Evolutionary conservation across 441 rosid genomes (phyloP).

Genomic region (Bocquillonia castaneifolia): DNA sequence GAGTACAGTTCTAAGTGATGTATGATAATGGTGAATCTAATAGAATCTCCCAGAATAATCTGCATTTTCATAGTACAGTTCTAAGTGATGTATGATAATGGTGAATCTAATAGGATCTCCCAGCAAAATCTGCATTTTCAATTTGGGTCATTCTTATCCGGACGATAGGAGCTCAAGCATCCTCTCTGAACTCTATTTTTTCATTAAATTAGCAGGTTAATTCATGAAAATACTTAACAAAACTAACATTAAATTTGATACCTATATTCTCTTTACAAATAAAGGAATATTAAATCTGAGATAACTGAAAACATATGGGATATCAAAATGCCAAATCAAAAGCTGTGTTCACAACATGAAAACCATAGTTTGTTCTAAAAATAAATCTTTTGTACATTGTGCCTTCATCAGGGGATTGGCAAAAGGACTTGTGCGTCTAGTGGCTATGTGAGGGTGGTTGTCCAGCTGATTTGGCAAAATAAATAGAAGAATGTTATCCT

Average conservation of each 20-base stretch:
- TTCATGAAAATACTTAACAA: not conserved
- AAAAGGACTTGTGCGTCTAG: not conserved
- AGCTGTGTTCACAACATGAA: not conserved
- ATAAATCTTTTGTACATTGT: not conserved
- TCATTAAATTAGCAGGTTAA: not conserved
- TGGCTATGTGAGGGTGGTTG: not conserved
- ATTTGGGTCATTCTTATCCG: not conserved
- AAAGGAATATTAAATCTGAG: not conserved
- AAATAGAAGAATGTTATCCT: not conserved
- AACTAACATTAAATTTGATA: not conserved
- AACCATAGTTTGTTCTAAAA: not conserved
- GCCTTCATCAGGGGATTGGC: not conserved
- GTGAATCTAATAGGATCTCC: not conserved
- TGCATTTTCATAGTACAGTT: not conserved
- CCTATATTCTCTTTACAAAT: not conserved
- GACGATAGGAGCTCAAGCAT: not conserved
- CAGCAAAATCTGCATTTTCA: not conserved
- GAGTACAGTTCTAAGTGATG: not conserved
- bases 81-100: not conserved
- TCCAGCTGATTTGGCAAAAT: not conserved
- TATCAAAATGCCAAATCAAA: not conserved
- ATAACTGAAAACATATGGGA: not conserved
- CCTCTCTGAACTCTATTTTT: not conserved
- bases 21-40: not conserved
- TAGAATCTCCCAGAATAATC: not conserved